Percentiles rank a stretch among this genome's conserved stretches.
These are phyloP conservation scores for Strobilomyces echinocephalus DNA, from an alignment of 768 basidiomycete genomes.

Conservation along the genomic window DNA sequence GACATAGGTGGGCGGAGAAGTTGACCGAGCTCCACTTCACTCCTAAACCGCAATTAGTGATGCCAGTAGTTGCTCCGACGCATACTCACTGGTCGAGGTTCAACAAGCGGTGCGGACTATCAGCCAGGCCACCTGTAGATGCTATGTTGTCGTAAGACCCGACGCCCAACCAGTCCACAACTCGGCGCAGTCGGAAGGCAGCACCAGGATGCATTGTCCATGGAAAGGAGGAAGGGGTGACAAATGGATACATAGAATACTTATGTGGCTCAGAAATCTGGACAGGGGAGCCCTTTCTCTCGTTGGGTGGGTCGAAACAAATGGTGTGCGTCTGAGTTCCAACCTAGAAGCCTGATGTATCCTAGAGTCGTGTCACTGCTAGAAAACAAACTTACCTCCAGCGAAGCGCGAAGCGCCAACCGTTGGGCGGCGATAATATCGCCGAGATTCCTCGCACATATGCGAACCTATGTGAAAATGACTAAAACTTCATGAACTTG, in stretches of 20 bases:
- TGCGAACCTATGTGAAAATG: slow-evolving; percentile 41
- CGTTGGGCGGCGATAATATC: slow-evolving; percentile 45
- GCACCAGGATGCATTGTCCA: slow-evolving; percentile 42
- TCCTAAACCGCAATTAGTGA: slow-evolving; percentile 17
- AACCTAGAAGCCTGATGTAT: slow-evolving; percentile 10
- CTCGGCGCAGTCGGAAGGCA: slow-evolving; percentile 56
- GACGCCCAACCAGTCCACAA: slow-evolving; percentile 54
- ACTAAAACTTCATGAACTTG: not conserved
- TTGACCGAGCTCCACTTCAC: slow-evolving; percentile 10
- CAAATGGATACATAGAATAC: slow-evolving; percentile 70
- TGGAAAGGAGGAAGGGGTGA: slow-evolving; percentile 43
- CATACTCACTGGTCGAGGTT: slow-evolving; percentile 35
- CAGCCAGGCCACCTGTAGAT: slow-evolving; percentile 37
- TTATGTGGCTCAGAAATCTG: slow-evolving; percentile 30
- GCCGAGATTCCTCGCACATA: slow-evolving; percentile 44
- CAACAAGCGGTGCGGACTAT: slow-evolving; percentile 31
- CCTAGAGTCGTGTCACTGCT: slow-evolving; percentile 3
- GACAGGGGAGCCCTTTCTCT: slow-evolving; percentile 23
- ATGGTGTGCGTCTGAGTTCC: slow-evolving; percentile 15
- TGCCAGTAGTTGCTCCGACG: not conserved
- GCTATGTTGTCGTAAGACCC: slow-evolving; percentile 32
- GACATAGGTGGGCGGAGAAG: slow-evolving; percentile 6
- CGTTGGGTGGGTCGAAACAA: slow-evolving; percentile 30
- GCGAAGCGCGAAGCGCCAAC: slow-evolving; percentile 46
- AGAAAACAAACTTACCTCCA: slow-evolving; percentile 41